A percentile compares a stretch with the other conserved stretches of the same genome.
Evolutionary conservation across 192 early-diverging fungal genomes (phyloP).

Genomic region (Podila minutissima): DNA sequence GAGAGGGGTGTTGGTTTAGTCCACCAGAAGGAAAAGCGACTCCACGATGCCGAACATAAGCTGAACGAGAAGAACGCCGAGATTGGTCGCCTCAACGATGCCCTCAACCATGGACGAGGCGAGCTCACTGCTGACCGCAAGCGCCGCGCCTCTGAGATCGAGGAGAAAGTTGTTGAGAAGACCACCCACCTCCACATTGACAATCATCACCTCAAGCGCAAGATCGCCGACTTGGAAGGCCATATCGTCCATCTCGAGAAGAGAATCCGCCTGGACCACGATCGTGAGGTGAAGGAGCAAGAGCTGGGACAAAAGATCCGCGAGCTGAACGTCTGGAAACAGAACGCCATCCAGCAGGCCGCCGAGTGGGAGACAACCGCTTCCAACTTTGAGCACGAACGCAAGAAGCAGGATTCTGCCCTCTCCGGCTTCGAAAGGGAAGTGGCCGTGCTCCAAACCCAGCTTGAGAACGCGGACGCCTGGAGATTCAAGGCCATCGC

Average conservation of each 20-base stretch:
- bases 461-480: conserved; percentile 8
- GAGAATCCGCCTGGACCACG: conserved; percentile 20
- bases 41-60: conserved; percentile 22
- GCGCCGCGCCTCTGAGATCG: conserved; percentile 20
- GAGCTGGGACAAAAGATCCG: conserved; percentile 11
- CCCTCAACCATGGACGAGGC: conserved; percentile 4
- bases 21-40: conserved; percentile 13
- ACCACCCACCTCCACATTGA: conserved; percentile 3
- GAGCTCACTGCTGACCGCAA: conserved; percentile 20
- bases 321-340: conserved; percentile 28
- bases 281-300: conserved; percentile 11
- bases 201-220: conserved; percentile 5
- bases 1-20: not conserved
- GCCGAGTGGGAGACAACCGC: conserved; percentile 38
- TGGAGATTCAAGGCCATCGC: conserved; percentile 13
- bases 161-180: conserved; percentile 5
- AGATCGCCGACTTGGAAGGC: conserved; percentile 12
- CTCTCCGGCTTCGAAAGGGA: conserved; percentile 1
- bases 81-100: conserved; percentile 35
- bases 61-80: conserved; percentile 9
- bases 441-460: not conserved
- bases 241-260: conserved; percentile 12
- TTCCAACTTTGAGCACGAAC: conserved; percentile 13
- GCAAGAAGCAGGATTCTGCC: not conserved
- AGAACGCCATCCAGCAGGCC: conserved; percentile 20